Evolutionary conservation across 75 land plant genomes (phyloP).

Genomic region (Selaginella moellendorffii): DNA sequence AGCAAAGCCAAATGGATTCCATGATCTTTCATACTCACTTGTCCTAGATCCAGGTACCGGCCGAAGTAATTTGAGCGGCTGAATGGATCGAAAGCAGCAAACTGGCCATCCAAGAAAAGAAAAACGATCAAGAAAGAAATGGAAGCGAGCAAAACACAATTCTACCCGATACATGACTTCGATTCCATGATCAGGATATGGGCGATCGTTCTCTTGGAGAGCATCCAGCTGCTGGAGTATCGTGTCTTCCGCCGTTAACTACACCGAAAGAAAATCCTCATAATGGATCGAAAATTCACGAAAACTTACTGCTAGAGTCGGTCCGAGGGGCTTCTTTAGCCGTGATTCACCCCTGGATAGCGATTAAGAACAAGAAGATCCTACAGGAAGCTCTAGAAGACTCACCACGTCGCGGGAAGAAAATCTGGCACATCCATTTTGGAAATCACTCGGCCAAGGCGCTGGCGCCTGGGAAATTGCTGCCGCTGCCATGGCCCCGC

Average conservation of each 20-base stretch:
- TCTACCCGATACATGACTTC: background rate
- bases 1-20: background rate
- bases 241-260: slow-evolving; percentile 1
- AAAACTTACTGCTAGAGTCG: slow-evolving; percentile 1
- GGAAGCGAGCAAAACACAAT: background rate
- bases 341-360: background rate
- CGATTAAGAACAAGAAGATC: background rate
- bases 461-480: background rate
- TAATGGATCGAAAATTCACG: background rate
- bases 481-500: no score
- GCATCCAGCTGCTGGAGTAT: background rate
- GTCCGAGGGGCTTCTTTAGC: background rate
- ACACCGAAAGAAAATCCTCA: background rate
- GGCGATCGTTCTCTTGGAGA: slow-evolving; percentile 6
- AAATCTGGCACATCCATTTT: slow-evolving; percentile 1
- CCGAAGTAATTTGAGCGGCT: slow-evolving; percentile 88
- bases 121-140: background rate
- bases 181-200: slow-evolving; percentile 6
- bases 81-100: slow-evolving; percentile 98
- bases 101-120: slow-evolving; percentile 26
- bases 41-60: slow-evolving; percentile 88
- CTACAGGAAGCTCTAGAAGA: background rate
- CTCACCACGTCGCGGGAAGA: background rate
- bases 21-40: slow-evolving; percentile 29
- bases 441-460: background rate